Base-by-base conservation (phyloP, 2,329 filamentous ascomycete genomes). In the Fusarium sp. region DNA sequence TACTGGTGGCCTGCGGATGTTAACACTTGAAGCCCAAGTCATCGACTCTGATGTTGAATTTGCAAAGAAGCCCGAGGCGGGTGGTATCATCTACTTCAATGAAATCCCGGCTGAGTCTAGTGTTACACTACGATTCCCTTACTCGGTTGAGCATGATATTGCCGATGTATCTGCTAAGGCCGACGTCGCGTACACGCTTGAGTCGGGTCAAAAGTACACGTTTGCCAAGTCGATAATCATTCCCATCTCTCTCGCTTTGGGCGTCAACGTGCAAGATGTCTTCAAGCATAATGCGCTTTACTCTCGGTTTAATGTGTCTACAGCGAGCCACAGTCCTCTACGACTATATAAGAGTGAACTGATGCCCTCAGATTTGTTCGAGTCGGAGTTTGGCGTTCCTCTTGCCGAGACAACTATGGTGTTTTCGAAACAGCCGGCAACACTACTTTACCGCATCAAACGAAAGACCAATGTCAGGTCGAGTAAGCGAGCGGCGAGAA, bases 241-340 rank as follows among this genome's bases (percentile, higher is more conserved):
- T 25, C 88, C 91, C 6, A 92, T 96, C 4, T 88, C 92, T 3
- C 85, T 99, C 9, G 93, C 94, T 0, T 86, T 99, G 7, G 95
- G 95, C 7, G 96, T 99, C 70, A 98, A 98, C 73, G 96, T 99
- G 10, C 95, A 98, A 77, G 96, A 99, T 76, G 90, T 97, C 33
- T 98, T 98, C 85, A 97, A 97, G 79, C 90, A 94, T 70, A 84
- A 90, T 12, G 87, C 90, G 0, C 86, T 98, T 0, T 96, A 96
- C 78, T 98, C 95, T 0, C 92, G 92, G 15, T 99, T 99, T 80
- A 97, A 93, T 19, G 92, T 99, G 58, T 94, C 94, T 18, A 94
- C 95, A 0, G 92, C 94, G 2, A 93, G 87, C 62, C 80, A 88
- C 29, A 91, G 92, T 35, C 96, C 96, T 1, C 81, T 98, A 15